A percentile compares a stretch with the other conserved stretches of the same genome.
Conservation (phyloP, 164 flowering plant species). For the Taxillus chinensis region DNA sequence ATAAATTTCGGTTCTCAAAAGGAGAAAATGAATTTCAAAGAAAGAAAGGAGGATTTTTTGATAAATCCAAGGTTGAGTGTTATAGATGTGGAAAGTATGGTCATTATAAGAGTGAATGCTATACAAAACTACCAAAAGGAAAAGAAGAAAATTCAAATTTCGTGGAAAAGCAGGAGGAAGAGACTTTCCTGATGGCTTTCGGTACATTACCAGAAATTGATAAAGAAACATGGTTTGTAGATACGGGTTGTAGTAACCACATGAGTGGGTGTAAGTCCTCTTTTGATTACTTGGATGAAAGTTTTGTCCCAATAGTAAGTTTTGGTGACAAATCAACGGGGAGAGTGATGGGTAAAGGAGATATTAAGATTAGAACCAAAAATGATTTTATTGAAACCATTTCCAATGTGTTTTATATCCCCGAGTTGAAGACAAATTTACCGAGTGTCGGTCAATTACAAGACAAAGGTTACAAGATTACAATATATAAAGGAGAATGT, state of each 20-base stretch:
- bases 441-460: neutral
- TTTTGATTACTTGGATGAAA: conserved; percentile 12
- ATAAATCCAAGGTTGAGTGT: conserved; percentile 23
- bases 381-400: conserved; percentile 11
- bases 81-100: conserved; percentile 15
- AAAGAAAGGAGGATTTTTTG: conserved; percentile 1
- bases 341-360: conserved; percentile 7
- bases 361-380: conserved; percentile 9
- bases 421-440: conserved; percentile 1
- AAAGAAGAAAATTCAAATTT: conserved; percentile 10
- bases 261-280: conserved; percentile 14
- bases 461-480: neutral
- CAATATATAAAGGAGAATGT: too few species aligned
- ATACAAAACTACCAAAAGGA: conserved; percentile 7
- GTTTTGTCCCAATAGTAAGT: neutral
- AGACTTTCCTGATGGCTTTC: conserved; percentile 8
- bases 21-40: conserved; percentile 1
- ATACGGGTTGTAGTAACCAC: conserved; percentile 10
- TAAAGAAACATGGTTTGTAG: conserved; percentile 8
- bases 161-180: conserved; percentile 6
- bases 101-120: conserved; percentile 10
- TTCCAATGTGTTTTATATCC: conserved; percentile 6
- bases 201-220: neutral
- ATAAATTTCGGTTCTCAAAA: conserved; percentile 6
- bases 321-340: neutral